Evolutionary conservation across 139 green algal genomes (phyloP).

Genomic region (Pleodorina starrii): DNA sequence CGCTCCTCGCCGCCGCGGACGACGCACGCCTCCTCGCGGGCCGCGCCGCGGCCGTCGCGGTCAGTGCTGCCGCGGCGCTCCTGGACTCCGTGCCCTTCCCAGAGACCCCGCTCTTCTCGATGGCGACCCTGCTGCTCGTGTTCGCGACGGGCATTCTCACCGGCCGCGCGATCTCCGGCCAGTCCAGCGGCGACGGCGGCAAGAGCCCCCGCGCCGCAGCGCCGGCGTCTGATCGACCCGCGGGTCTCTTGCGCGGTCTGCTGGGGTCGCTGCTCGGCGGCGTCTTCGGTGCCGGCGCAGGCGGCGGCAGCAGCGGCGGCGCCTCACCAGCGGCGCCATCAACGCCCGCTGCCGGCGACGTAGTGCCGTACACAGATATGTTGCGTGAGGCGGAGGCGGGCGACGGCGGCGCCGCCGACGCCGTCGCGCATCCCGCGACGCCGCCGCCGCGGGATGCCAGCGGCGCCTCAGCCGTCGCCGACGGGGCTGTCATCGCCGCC

Average conservation of each 20-base stretch:
- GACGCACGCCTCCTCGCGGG: neutral
- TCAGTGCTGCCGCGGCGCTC: neutral
- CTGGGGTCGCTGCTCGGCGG: neutral
- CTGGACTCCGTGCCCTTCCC: neutral
- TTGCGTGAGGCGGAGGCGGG: neutral
- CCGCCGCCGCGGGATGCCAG: neutral
- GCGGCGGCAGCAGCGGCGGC: neutral
- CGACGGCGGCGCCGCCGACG: neutral
- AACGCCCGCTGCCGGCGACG: neutral
- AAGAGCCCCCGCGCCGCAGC: too few relatives aligned
- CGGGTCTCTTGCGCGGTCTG: too few relatives aligned
- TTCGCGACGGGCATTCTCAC: neutral
- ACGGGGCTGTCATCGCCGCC: neutral
- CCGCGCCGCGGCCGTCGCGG: too few relatives aligned
- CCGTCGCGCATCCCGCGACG: neutral
- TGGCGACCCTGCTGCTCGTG: constrained; percentile 4
- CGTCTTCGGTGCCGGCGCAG: neutral
- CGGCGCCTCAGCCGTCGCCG: neutral
- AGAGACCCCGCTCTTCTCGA: neutral
- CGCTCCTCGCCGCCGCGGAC: neutral
- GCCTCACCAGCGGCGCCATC: neutral
- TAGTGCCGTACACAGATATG: neutral
- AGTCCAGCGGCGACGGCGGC: too few relatives aligned
- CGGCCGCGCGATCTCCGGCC: too few relatives aligned
- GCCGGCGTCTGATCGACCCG: too few relatives aligned